Percentiles rank a stretch among this genome's conserved stretches.
These are phyloP conservation scores for Gossypium rotundifolium DNA, from an alignment of 345 rosid genomes.

Conservation along the genomic window DNA sequence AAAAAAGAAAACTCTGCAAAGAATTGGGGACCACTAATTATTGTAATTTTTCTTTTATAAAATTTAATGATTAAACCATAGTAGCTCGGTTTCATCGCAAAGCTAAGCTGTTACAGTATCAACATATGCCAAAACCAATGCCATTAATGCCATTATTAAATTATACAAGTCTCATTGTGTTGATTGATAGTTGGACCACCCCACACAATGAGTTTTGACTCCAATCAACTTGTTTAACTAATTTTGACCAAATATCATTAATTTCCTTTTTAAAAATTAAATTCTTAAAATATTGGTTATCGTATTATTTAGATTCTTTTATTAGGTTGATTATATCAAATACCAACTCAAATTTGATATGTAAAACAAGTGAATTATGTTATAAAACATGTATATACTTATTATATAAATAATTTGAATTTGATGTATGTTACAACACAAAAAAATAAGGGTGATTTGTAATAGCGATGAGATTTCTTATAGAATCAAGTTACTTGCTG, in stretches of 20 bases:
- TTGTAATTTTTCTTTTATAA: neutral
- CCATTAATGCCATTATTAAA: neutral
- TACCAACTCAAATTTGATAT: too few species aligned
- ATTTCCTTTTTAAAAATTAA: neutral
- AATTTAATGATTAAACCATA: neutral
- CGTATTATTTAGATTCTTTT: too few species aligned
- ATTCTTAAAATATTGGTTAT: too few species aligned
- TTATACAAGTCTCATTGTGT: neutral
- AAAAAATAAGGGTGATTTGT: too few species aligned
- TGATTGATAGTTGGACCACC: neutral
- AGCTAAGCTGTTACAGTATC: slow-evolving; percentile 19
- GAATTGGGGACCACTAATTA: slow-evolving; percentile 17
- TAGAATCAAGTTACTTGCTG: too few species aligned
- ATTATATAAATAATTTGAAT: too few species aligned
- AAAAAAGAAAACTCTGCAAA: neutral
- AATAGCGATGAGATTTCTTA: too few species aligned
- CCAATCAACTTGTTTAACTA: neutral
- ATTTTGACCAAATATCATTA: neutral
- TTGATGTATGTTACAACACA: too few species aligned
- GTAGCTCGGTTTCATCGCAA: neutral
- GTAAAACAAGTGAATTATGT: too few species aligned
- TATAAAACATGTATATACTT: too few species aligned
- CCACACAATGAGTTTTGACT: neutral
- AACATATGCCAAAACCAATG: slow-evolving; percentile 1
- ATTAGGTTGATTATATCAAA: too few species aligned